phyloP scores from a whole-genome alignment of 768 basidiomycete genomes.

The Calocybe cyanea region DNA sequence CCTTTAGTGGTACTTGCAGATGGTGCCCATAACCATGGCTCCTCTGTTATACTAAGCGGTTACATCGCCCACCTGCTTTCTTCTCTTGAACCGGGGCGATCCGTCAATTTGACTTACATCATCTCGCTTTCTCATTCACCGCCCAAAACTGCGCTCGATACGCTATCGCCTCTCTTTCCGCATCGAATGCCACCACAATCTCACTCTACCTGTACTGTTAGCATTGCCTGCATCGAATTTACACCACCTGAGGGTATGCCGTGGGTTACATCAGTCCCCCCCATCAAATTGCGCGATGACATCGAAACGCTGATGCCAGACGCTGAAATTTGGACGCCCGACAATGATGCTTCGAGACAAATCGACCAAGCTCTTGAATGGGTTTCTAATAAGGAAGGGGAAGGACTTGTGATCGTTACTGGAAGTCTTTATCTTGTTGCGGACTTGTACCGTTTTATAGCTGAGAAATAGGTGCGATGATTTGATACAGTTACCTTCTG shows the following conservation, averaged over 20 bases:
- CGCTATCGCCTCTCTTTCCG: slow-evolving; percentile 63
- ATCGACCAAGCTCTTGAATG: slow-evolving; percentile 35
- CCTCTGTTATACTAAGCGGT: slow-evolving; percentile 58
- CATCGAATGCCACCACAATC: slow-evolving; percentile 25
- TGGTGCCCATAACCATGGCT: slow-evolving; percentile 91
- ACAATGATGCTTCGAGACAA: slow-evolving; percentile 19
- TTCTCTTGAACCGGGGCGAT: slow-evolving; percentile 12
- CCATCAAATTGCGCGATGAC: slow-evolving; percentile 43
- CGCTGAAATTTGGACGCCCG: slow-evolving; percentile 43
- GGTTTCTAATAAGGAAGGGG: slow-evolving; percentile 45
- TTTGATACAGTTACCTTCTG: not conserved
- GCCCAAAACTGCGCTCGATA: slow-evolving; percentile 73
- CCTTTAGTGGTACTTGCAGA: slow-evolving; percentile 65
- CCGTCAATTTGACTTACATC: slow-evolving; percentile 60
- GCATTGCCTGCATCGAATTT: slow-evolving; percentile 59
- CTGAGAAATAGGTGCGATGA: not conserved
- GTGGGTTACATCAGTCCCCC: slow-evolving; percentile 73
- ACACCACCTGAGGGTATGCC: slow-evolving; percentile 88
- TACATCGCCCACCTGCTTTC: slow-evolving; percentile 51
- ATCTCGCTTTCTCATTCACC: slow-evolving; percentile 84
- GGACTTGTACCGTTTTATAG: slow-evolving; percentile 74
- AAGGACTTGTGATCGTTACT: slow-evolving; percentile 65
- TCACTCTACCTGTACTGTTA: slow-evolving; percentile 29
- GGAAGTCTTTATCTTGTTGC: slow-evolving; percentile 95
- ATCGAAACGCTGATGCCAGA: slow-evolving; percentile 40